Base-by-base conservation (phyloP, 441 rosid species). In the Populus trichocarpa region DNA sequence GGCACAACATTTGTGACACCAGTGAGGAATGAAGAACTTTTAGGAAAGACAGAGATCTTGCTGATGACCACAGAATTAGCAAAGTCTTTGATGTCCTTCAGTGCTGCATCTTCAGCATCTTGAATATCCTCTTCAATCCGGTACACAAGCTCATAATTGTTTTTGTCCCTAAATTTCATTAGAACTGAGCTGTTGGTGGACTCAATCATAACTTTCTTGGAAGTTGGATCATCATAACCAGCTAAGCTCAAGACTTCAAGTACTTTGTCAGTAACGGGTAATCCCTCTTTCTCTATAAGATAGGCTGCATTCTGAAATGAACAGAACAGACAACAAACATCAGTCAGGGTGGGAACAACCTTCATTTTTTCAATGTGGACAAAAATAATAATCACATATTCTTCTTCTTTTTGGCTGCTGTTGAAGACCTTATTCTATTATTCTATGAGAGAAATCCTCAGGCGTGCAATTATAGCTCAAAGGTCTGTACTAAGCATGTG, bases 161-260 rank as follows among this genome's bases (percentile, higher is more conserved):
- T 78, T 8, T 84, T 86, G 25, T 78, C 87, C 85, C 84, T 92
- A 68, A 94, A 82, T 79, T 87, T 85, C 69, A 53, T 79, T 13
- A 94, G 86, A 53, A 91, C 94, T 18, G 97, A 85, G 82, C 91
- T 92, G 85, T 84, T 78, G 8, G 90, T 82, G 65, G 98, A 93
- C 81, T 88, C 91, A 79, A 93, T 90, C 95, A 90, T 89, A 67
- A 92, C 94, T 72, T 77, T 86, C 69, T 67, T 72, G 12, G 83
- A n/a, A 76, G 81, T 84, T 74, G 71, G 81, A 59, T 84, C 88
- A 70, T 81, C 77, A 79, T 83, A 90, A 70, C 97, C 92, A 77
- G 91, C 85, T 73, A 83, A 71, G 66, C 66, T 82, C 79, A 93
- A 86, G 69, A 88, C 82, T 42, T 42, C 78, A 2, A 89, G 89